These are phyloP conservation scores for Penicillium bialowiezense DNA, from an alignment of 495 filamentous ascomycete species.

Conservation along the genomic window DNA sequence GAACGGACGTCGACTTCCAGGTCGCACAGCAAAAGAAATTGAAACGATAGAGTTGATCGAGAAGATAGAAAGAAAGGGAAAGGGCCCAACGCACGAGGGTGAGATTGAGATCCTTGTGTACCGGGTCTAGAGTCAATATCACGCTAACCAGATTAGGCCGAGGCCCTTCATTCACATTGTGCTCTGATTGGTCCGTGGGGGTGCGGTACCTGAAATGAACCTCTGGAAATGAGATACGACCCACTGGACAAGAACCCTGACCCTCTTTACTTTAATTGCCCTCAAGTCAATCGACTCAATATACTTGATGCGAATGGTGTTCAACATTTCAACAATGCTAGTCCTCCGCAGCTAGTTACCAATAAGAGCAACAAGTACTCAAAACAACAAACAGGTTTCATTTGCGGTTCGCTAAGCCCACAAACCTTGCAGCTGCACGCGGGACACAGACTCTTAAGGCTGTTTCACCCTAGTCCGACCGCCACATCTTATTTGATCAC, in stretches of 20 bases:
- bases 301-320: too few species aligned
- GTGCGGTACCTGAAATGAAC: conserved; percentile 2
- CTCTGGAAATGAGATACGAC: neutral
- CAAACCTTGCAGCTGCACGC: neutral
- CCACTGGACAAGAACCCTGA: conserved; percentile 2
- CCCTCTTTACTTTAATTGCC: neutral
- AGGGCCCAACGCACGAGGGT: conserved; percentile 5
- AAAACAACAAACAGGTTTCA: too few species aligned
- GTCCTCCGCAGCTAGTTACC: too few species aligned
- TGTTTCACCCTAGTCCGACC: conserved; percentile 8
- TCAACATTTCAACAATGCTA: too few species aligned
- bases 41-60: neutral
- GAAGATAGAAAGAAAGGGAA: conserved; percentile 5
- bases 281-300: too few species aligned
- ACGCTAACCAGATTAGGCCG: neutral
- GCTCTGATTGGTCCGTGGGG: neutral
- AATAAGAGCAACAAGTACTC: too few species aligned
- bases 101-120: conserved; percentile 8
- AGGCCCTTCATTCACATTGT: neutral
- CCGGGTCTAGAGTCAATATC: neutral
- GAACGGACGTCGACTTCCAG: conserved; percentile 32
- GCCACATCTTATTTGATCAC: conserved; percentile 5
- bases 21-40: conserved; percentile 13
- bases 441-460: conserved; percentile 3
- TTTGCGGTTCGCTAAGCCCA: neutral